These are phyloP conservation scores for Metschnikowia amazonensis DNA, from an alignment of 805 yeast genomes.

Conservation along the genomic window DNA sequence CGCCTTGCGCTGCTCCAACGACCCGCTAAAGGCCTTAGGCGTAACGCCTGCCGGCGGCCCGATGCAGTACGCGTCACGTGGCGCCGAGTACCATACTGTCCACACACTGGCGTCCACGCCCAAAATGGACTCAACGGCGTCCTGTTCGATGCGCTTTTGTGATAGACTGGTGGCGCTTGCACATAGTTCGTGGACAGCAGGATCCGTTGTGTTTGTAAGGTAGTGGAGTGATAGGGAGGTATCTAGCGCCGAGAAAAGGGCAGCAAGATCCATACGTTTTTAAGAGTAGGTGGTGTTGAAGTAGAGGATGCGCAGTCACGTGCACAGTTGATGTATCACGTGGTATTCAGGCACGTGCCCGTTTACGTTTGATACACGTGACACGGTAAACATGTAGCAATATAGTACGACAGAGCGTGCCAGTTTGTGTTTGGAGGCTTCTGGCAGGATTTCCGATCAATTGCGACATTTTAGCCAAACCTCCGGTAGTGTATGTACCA, in stretches of 20 bases:
- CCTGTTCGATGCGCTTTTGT: conserved; percentile 10
- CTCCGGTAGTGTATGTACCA: too few species aligned
- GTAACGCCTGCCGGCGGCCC: conserved; percentile 13
- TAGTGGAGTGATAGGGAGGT: conserved; percentile 31
- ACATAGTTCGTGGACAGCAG: conserved; percentile 16
- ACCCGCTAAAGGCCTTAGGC: conserved; percentile 13
- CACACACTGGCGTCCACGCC: conserved; percentile 9
- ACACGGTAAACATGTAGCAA: too few species aligned
- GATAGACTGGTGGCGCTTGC: conserved; percentile 14
- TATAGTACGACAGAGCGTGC: too few species aligned
- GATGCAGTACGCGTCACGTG: conserved; percentile 13
- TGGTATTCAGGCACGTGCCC: too few species aligned
- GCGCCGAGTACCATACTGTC: conserved; percentile 11
- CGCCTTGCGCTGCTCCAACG: conserved; percentile 18
- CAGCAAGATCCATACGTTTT: conserved; percentile 8
- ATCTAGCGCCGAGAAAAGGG: conserved; percentile 30
- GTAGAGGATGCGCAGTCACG: too few species aligned
- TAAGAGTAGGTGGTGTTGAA: too few species aligned
- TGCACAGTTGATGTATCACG: too few species aligned
- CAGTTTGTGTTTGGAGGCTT: too few species aligned
- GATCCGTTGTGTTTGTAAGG: conserved; percentile 28
- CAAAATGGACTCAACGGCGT: conserved; percentile 12
- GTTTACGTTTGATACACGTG: too few species aligned
- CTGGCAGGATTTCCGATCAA: too few species aligned
- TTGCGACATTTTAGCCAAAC: too few species aligned